phyloP scores from a whole-genome alignment of 495 filamentous ascomycete species.

The Penicillium lividum region DNA sequence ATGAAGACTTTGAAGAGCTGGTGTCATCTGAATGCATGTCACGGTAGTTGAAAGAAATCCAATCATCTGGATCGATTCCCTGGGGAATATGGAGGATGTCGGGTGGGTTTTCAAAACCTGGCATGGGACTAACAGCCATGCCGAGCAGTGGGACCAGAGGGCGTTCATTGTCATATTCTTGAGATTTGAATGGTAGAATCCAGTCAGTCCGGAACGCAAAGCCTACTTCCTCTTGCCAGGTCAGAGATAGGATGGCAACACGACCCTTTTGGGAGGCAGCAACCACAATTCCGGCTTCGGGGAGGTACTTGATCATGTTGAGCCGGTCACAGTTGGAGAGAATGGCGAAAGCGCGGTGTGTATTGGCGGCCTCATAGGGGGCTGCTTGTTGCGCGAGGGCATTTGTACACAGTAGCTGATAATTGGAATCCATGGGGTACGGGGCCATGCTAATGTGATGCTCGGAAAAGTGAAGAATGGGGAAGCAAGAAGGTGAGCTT shows the following conservation, averaged over 20 bases:
- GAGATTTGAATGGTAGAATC: conserved; percentile 54
- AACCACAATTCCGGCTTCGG: conserved; percentile 75
- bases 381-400: conserved; percentile 47
- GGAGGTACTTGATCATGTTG: conserved; percentile 74
- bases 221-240: conserved; percentile 42
- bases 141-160: conserved; percentile 54
- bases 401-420: conserved; percentile 48
- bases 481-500: conserved; percentile 30
- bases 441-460: conserved; percentile 58
- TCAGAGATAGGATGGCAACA: conserved; percentile 72
- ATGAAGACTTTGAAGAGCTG: conserved; percentile 2
- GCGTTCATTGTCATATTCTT: conserved; percentile 44
- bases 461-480: conserved; percentile 60
- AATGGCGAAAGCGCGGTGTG: conserved; percentile 26
- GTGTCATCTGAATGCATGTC: conserved; percentile 19
- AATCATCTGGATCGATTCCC: conserved; percentile 23
- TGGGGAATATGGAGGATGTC: conserved; percentile 42
- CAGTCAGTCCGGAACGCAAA: conserved; percentile 55
- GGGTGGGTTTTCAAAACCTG: conserved; percentile 52
- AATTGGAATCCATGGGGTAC: conserved; percentile 42
- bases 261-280: conserved; percentile 73
- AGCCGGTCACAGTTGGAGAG: conserved; percentile 61
- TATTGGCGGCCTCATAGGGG: conserved; percentile 12
- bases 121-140: conserved; percentile 60
- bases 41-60: conserved; percentile 39